phyloP scores from a whole-genome alignment of 2,329 filamentous ascomycete species.

The Talaromyces sp. region DNA sequence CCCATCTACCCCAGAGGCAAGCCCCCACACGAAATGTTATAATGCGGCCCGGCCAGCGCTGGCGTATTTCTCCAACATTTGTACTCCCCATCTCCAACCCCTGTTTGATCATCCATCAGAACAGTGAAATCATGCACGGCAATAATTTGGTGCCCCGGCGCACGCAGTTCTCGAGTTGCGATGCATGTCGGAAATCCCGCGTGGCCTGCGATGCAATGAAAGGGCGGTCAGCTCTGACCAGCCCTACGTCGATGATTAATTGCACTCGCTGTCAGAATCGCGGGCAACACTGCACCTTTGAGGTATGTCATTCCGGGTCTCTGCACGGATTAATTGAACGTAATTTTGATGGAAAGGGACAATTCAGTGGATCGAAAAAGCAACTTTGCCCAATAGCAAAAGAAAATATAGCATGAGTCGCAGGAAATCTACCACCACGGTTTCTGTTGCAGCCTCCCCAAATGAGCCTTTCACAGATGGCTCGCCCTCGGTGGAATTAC shows the following conservation, averaged over 20 bases:
- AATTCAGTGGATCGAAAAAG: conserved; percentile 8
- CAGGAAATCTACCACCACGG: neutral
- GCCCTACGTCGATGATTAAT: conserved; percentile 14
- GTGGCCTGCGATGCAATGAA: conserved; percentile 26
- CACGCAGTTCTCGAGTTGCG: conserved; percentile 30
- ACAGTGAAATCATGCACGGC: neutral
- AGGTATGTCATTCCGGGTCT: neutral
- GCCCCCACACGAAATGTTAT: neutral
- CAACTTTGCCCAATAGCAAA: conserved; percentile 10
- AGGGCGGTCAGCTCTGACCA: conserved; percentile 12
- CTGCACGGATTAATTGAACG: no score
- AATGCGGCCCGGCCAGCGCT: neutral
- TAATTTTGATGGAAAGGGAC: neutral
- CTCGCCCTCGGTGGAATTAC: neutral
- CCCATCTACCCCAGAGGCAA: neutral
- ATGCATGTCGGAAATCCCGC: conserved; percentile 25
- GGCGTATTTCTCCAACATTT: neutral
- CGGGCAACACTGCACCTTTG: conserved; percentile 14
- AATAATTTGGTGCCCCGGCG: conserved; percentile 15
- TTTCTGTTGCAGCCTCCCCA: neutral
- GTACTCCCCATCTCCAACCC: neutral
- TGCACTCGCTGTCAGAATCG: conserved; percentile 18
- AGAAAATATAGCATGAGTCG: conserved; percentile 1
- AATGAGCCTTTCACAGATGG: neutral
- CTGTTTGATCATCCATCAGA: neutral